phyloP scores from a whole-genome alignment of 2,329 filamentous ascomycete genomes.

The Clathrospora elynae region DNA sequence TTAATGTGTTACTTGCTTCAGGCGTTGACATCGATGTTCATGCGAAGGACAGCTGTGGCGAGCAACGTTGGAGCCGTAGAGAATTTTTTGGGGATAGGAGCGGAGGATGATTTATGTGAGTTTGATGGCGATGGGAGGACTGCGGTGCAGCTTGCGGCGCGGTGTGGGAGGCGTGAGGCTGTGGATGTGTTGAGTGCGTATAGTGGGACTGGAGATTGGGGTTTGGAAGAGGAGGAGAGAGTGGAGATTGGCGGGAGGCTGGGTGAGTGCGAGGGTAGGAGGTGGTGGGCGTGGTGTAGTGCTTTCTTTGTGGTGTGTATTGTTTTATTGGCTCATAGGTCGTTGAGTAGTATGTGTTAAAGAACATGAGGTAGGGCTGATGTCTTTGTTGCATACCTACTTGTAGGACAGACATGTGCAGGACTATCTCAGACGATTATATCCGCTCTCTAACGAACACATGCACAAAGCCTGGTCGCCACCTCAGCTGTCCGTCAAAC shows the following conservation, averaged over 20 bases:
- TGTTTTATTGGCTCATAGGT: neutral
- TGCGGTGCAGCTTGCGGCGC: neutral
- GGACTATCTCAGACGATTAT: conserved; percentile 2
- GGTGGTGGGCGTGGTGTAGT: neutral
- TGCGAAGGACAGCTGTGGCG: too few species aligned
- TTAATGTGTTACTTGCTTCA: too few species aligned
- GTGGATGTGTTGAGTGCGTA: conserved; percentile 1
- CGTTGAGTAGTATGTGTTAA: neutral
- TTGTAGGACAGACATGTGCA: neutral
- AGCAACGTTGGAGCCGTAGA: too few species aligned
- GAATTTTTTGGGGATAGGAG: too few species aligned
- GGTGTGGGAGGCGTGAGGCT: neutral
- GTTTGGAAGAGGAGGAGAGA: neutral
- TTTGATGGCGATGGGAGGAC: neutral
- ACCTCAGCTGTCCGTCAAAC: conserved; percentile 2
- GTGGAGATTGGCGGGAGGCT: neutral
- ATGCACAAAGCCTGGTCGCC: conserved; percentile 3
- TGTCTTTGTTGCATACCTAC: neutral
- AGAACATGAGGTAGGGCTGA: neutral
- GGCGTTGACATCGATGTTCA: too few species aligned
- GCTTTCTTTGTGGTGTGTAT: conserved; percentile 1
- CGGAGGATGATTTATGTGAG: too few species aligned
- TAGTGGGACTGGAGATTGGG: neutral
- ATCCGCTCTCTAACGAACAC: conserved; percentile 4
- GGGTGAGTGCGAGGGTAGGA: neutral